Evolutionary conservation across 345 rosid species (phyloP), one percentile per base, ranked within the genome.

Genomic region (Eucalyptus melliodora): DNA sequence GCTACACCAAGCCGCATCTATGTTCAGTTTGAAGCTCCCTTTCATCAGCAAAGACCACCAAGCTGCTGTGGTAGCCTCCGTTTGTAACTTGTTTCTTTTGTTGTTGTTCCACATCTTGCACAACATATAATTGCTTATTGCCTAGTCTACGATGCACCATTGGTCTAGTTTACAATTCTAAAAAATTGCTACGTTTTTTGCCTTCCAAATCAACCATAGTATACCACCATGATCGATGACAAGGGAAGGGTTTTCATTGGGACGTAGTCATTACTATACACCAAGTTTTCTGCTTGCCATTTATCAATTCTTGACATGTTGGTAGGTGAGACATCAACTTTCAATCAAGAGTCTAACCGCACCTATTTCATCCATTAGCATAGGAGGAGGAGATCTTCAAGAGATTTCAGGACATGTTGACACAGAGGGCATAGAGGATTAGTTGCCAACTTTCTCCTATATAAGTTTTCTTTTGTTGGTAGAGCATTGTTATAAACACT

Each of bases 11-110:
- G 65, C n/a, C 2, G 0, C 7, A 6, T 59, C 65, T 59, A 59
- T 11, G n/a, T 56, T 55, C 27, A 56, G 1, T 56, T 56, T 59
- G 30, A 59, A 23, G 65, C 65, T 24, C 27, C 65, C 15, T 23
- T 59, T 24, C 30, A 26, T 59, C 4, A 26, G 7, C n/a, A 26
- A 0, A 59, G 62, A 5, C n/a, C 65, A 26, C 30, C 65, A 26
- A 59, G 27, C 4, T 59, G 0, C 1, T 3, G 0, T 3, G 30
- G 27, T 59, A 24, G 65, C 30, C 65, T 24, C 65, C 65, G 26
- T 26, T 10, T 59, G 65, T 59, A 26, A 2, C 65, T 59, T 59
- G 65, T 1, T 1, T 59, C n/a, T 53, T 19, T 53, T 53, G 59
- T 23, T 59, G 14, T 0, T 26, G 4, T 26, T 60, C 67, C n/a